phyloP scores from a whole-genome alignment of 2,329 filamentous ascomycete species.

The Cladosporium sp. region DNA sequence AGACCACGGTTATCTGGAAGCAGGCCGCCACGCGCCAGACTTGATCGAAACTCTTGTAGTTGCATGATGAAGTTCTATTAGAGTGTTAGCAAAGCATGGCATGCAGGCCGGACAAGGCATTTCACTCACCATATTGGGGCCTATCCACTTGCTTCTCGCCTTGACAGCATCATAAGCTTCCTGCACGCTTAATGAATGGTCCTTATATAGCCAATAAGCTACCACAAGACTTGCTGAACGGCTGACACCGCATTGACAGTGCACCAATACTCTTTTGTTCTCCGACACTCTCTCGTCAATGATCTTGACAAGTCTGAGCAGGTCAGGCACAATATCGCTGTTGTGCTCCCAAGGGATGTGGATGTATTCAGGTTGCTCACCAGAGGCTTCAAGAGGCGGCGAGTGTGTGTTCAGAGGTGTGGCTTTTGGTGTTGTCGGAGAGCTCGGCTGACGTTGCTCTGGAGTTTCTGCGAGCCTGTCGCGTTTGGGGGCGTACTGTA shows the following conservation, averaged over 20 bases:
- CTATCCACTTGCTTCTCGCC: slow-evolving; percentile 78
- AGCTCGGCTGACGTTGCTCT: slow-evolving; percentile 25
- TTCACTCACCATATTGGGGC: slow-evolving; percentile 68
- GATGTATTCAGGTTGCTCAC: slow-evolving; percentile 69
- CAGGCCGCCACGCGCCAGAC: slow-evolving; percentile 35
- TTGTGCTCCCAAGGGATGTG: slow-evolving; percentile 88
- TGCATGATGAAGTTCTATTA: slow-evolving; percentile 71
- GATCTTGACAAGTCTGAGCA: slow-evolving; percentile 68
- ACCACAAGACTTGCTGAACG: slow-evolving; percentile 82
- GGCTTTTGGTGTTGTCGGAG: slow-evolving; percentile 50
- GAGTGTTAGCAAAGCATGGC: neutral
- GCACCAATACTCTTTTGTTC: slow-evolving; percentile 73
- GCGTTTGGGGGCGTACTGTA: slow-evolving; percentile 28
- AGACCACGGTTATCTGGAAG: slow-evolving; percentile 27
- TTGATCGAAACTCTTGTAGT: slow-evolving; percentile 67
- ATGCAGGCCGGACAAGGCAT: neutral
- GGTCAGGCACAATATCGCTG: slow-evolving; percentile 74
- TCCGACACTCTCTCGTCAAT: slow-evolving; percentile 68
- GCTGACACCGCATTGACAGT: slow-evolving; percentile 83
- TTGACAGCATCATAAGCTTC: slow-evolving; percentile 80
- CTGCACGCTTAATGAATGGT: slow-evolving; percentile 70
- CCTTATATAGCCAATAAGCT: slow-evolving; percentile 76
- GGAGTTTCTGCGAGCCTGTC: slow-evolving; percentile 2
- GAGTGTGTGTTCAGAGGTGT: slow-evolving; percentile 39
- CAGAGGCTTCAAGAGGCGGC: slow-evolving; percentile 15